Percentiles rank a stretch among this genome's conserved stretches.
Evolutionary conservation across 495 filamentous ascomycete genomes (phyloP).

Genomic region (Thozetella sp.): DNA sequence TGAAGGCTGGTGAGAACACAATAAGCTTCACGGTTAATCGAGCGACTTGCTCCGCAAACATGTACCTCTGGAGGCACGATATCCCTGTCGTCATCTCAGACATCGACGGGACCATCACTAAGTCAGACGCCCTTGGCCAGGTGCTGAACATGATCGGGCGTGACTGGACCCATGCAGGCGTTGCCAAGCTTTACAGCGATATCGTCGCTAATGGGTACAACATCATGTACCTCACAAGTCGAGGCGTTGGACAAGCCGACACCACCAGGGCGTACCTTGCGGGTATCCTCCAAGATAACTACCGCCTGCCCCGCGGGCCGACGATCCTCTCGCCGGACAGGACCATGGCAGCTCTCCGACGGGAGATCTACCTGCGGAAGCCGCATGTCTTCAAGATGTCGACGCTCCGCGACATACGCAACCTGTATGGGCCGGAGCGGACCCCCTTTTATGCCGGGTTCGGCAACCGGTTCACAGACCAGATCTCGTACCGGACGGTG

Average conservation of each 20-base stretch:
- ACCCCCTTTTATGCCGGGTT: constrained; percentile 97
- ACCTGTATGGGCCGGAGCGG: constrained; percentile 76
- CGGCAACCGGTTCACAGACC: constrained; percentile 94
- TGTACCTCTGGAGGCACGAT: constrained; percentile 91
- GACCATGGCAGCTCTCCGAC: constrained; percentile 90
- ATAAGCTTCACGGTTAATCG: constrained; percentile 97
- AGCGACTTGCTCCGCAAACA: constrained; percentile 85
- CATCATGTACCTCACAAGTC: constrained; percentile 95
- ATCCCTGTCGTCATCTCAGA: constrained; percentile 96
- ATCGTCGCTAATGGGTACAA: constrained; percentile 98
- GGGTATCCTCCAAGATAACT: constrained; percentile 86
- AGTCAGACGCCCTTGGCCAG: constrained; percentile 96
- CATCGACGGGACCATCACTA: constrained; percentile 98
- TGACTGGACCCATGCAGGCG: constrained; percentile 96
- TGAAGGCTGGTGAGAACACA: constrained; percentile 82
- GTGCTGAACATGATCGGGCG: constrained; percentile 97
- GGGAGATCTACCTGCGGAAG: constrained; percentile 94
- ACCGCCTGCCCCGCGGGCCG: constrained; percentile 83
- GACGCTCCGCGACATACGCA: constrained; percentile 89
- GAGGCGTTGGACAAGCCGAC: constrained; percentile 92
- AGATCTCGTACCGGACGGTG: constrained; percentile 92
- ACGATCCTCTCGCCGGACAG: constrained; percentile 94
- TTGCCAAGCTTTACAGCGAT: constrained; percentile 95
- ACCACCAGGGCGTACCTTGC: constrained; percentile 88
- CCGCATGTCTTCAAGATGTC: constrained; percentile 99